phyloP scores from a whole-genome alignment of 2,329 filamentous ascomycete genomes.

The Aureobasidium sp. region DNA sequence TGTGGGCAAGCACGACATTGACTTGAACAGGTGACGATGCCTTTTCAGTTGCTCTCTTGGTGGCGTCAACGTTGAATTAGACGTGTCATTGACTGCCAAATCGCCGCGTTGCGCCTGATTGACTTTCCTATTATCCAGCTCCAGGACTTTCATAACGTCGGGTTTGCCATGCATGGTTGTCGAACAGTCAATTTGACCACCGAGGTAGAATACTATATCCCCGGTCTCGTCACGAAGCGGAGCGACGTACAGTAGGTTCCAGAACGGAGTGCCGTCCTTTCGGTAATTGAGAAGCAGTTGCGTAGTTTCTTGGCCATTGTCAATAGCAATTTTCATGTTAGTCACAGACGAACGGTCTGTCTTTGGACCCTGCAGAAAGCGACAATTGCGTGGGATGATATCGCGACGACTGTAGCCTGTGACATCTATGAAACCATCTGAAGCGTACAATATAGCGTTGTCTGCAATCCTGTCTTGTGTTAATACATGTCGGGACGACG shows the following conservation, averaged over 20 bases:
- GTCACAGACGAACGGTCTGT: constrained; percentile 49
- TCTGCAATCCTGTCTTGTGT: constrained; percentile 41
- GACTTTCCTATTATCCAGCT: constrained; percentile 1
- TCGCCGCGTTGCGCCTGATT: neutral
- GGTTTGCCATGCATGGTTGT: constrained; percentile 56
- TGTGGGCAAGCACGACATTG: neutral
- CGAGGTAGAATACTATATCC: constrained; percentile 59
- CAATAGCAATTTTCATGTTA: constrained; percentile 49
- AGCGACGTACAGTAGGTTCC: constrained; percentile 62
- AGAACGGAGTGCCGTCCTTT: constrained; percentile 59
- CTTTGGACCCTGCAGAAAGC: constrained; percentile 55
- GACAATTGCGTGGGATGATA: constrained; percentile 55
- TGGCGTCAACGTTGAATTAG: neutral
- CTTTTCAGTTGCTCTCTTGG: neutral
- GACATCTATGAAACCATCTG: constrained; percentile 58
- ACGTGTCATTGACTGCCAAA: neutral
- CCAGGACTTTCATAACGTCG: constrained; percentile 58
- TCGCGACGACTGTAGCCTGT: constrained; percentile 57
- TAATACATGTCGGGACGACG: neutral
- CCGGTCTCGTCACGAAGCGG: constrained; percentile 58
- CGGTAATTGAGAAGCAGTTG: constrained; percentile 60
- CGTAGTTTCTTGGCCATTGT: constrained; percentile 49
- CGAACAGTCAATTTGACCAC: constrained; percentile 65
- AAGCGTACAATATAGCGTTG: constrained; percentile 57
- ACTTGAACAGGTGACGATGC: constrained; percentile 15